phyloP scores from a whole-genome alignment of 805 yeast species.

The Candida insectorum region DNA sequence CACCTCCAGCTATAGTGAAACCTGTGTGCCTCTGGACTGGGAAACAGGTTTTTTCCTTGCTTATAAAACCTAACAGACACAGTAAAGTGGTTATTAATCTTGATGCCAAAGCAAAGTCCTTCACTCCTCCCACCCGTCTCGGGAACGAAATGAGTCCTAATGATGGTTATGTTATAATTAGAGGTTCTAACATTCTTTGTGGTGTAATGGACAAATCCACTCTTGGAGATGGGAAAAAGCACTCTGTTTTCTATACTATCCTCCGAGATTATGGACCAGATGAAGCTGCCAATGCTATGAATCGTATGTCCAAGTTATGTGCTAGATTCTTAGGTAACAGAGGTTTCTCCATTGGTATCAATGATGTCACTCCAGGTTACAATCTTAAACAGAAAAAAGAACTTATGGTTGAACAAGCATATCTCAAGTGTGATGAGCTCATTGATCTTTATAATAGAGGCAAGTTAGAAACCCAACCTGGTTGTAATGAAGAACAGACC shows the following conservation, averaged over 20 bases:
- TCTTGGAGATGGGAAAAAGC: constrained; percentile 97
- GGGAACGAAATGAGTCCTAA: constrained; percentile 97
- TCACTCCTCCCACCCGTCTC: constrained; percentile 63
- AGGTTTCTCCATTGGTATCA: constrained; percentile 96
- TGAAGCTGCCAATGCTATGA: constrained; percentile 95
- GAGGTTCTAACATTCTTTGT: constrained; percentile 83
- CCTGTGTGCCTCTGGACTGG: constrained; percentile 96
- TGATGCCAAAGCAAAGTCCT: constrained; percentile 93
- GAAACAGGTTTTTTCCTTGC: constrained; percentile 85
- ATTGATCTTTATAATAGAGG: constrained; percentile 78
- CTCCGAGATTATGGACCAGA: constrained; percentile 95
- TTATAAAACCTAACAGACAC: constrained; percentile 74
- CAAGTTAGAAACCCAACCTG: constrained; percentile 95
- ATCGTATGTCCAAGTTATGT: constrained; percentile 98
- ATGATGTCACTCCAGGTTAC: constrained; percentile 91
- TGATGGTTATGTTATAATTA: constrained; percentile 88
- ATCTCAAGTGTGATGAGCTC: constrained; percentile 85
- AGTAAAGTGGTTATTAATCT: constrained; percentile 84
- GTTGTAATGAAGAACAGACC: constrained; percentile 98
- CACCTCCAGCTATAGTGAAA: constrained; percentile 91
- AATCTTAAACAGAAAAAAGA: constrained; percentile 78
- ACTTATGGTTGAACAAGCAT: constrained; percentile 84
- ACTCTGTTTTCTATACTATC: constrained; percentile 92
- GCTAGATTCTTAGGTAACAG: constrained; percentile 92
- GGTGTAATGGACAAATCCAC: constrained; percentile 98